These are phyloP conservation scores for Tetradesmus obliquus DNA, from an alignment of 139 green algal genomes.

Conservation along the genomic window DNA sequence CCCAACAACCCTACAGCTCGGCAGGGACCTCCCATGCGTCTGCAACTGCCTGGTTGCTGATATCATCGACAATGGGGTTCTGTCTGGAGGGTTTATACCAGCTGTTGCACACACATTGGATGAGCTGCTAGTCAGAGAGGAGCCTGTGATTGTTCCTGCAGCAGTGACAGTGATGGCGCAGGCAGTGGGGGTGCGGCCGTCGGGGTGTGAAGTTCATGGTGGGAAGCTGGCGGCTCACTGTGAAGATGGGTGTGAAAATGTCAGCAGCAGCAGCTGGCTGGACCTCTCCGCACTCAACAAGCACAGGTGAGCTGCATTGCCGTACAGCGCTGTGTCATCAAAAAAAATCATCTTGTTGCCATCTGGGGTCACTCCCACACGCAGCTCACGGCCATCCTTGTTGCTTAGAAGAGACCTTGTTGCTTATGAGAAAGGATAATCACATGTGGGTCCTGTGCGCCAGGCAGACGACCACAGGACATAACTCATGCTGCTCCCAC, in stretches of 20 bases:
- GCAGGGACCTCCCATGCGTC: background rate
- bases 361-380: too few species aligned
- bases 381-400: too few species aligned
- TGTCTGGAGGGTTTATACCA: conserved; percentile 19
- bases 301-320: conserved; percentile 20
- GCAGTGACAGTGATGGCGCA: conserved; percentile 20
- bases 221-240: background rate
- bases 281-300: conserved; percentile 27
- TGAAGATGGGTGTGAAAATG: background rate
- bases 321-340: too few species aligned
- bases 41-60: conserved; percentile 37
- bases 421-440: too few species aligned
- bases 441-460: too few species aligned
- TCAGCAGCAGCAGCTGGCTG: conserved; percentile 15
- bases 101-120: conserved; percentile 5
- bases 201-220: background rate
- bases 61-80: conserved; percentile 20
- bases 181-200: conserved; percentile 3
- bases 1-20: background rate
- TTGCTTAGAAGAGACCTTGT: too few species aligned
- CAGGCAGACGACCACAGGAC: background rate
- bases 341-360: background rate
- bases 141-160: conserved; percentile 24
- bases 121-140: conserved; percentile 11
- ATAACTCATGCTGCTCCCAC: background rate